Base-by-base conservation (phyloP, 129 eudicot genomes). In the Flaveria sonorensis region DNA sequence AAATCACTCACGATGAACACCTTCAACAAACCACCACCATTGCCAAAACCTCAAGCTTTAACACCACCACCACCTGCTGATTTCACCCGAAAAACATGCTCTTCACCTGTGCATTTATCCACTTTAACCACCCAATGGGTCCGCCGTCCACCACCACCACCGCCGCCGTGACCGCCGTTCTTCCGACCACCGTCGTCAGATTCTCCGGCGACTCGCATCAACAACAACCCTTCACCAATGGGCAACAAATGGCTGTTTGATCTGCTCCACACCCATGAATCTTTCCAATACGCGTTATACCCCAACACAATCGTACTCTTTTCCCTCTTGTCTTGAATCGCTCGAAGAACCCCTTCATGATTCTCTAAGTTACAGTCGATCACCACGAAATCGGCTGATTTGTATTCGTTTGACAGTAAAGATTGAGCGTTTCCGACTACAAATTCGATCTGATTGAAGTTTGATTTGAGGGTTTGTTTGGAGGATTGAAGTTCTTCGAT, bases 91-190 rank as follows among this genome's bases (percentile, higher is more conserved):
- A 81, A 88, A 42, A 86, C 89, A 82, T 88, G 90, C 28, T 90
- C 90, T 79, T 90, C 96, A 14, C 92, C 96, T 0, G 96, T 90
- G 66, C 80, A 84, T 21, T 83, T 80, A 77, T 90, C 96, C 0
- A 86, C 87, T 71, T 86, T 85, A 15, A 79, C 84, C 30, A 88
- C 79, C 97, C 94, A 88, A 32, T 75, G 76, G 40, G 86, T 79
- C 74, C 68, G 76, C 81, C 82, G 77, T 16, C 83, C 75, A 24
- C 74, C 77, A 28, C 70, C 30, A 20, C 28, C 40, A 36, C 30
- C 86, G 26, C 81, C 69, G 40, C 79, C 87, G 24, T 51, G 57
- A 10, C 70, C 79, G n/a, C 74, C 70, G 8, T 20, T 80, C 60
- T 45, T 68, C 16, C 50, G 30, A 11, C 83, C 81, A 57, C 39